A percentile compares a stretch with the other conserved stretches of the same genome.
Conservation (phyloP, 352 stramenopile species). For the Elongisporangium anandrum region DNA sequence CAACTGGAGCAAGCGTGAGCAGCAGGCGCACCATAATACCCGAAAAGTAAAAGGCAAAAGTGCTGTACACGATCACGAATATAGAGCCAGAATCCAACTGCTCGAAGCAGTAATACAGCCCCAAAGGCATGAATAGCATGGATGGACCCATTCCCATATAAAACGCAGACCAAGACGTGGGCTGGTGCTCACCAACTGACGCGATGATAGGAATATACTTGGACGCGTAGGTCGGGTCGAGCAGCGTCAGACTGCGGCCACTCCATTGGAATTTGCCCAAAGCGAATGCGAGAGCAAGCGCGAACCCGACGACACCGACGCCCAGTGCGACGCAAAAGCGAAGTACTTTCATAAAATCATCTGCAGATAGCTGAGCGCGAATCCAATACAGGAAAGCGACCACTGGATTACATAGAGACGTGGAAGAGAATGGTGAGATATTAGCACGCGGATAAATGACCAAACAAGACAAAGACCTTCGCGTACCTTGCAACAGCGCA, state of each 20-base stretch:
- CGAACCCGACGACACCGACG: constrained; percentile 24
- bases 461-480: too few species aligned
- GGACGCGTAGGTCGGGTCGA: constrained; percentile 91
- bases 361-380: constrained; percentile 35
- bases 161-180: constrained; percentile 89
- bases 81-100: constrained; percentile 58
- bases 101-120: constrained; percentile 85
- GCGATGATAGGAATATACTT: constrained; percentile 96
- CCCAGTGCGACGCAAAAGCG: constrained; percentile 26
- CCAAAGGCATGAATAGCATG: constrained; percentile 86
- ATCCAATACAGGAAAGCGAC: constrained; percentile 56
- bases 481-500: constrained; percentile 79
- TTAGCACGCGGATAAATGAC: too few species aligned
- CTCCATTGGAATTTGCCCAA: constrained; percentile 87
- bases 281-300: constrained; percentile 47
- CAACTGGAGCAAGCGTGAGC: constrained; percentile 87
- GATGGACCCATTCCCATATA: constrained; percentile 90
- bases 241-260: constrained; percentile 87
- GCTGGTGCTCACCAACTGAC: constrained; percentile 93
- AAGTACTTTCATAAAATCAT: constrained; percentile 44
- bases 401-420: constrained; percentile 16
- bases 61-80: constrained; percentile 93
- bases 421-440: constrained; percentile 4
- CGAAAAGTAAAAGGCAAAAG: constrained; percentile 91
- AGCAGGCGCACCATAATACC: constrained; percentile 92